Conservation (phyloP, 2,329 filamentous ascomycete species). For the Diaporthe ampelina region DNA sequence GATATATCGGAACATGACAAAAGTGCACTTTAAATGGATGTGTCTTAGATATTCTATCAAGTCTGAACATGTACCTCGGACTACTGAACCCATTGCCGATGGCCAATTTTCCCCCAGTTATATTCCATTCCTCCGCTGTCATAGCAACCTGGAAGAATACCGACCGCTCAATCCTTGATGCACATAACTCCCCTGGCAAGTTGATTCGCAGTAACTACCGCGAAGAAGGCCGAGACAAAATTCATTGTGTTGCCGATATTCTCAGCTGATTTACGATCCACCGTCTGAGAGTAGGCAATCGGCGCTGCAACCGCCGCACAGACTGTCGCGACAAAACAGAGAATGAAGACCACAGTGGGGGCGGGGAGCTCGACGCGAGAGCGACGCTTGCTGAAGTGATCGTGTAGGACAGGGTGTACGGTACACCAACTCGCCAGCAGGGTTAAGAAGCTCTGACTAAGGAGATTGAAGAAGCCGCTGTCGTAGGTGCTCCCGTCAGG, state of each 20-base stretch:
- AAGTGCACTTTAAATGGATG: neutral
- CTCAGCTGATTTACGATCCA: neutral
- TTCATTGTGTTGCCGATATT: constrained; percentile 19
- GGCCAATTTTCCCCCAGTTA: neutral
- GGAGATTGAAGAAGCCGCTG: constrained; percentile 15
- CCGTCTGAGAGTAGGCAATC: neutral
- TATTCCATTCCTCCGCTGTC: neutral
- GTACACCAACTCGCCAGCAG: constrained; percentile 17
- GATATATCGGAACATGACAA: neutral
- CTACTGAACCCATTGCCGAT: neutral
- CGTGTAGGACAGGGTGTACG: constrained; percentile 17
- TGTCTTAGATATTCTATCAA: neutral
- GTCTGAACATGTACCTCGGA: neutral
- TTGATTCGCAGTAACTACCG: neutral
- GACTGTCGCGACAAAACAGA: neutral
- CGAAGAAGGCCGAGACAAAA: neutral
- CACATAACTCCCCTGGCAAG: constrained; percentile 10
- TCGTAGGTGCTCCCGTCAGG: neutral
- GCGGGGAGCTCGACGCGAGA: neutral
- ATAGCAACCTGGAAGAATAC: neutral
- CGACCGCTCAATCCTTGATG: neutral
- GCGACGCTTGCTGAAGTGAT: constrained; percentile 40
- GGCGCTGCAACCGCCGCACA: constrained; percentile 9
- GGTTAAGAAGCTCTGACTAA: neutral
- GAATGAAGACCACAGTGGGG: neutral